These are phyloP conservation scores for Vitis rotundifolia DNA, from an alignment of 164 flowering plant genomes.

Conservation along the genomic window DNA sequence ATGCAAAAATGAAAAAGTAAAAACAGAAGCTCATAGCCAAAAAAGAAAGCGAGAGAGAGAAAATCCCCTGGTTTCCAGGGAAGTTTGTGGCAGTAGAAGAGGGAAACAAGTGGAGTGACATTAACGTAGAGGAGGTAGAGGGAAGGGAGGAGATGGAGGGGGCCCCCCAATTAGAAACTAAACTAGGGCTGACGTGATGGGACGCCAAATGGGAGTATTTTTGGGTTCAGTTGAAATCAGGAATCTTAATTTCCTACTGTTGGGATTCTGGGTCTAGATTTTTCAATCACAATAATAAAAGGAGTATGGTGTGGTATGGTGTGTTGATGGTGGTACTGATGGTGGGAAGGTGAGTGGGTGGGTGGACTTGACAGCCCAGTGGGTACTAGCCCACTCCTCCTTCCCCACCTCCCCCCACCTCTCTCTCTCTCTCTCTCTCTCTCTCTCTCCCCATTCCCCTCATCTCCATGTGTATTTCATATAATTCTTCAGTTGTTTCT, in stretches of 20 bases:
- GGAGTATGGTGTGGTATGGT: conserved; percentile 14
- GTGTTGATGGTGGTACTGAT: conserved; percentile 6
- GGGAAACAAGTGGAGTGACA: conserved; percentile 10
- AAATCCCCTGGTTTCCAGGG: background rate
- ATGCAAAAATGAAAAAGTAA: background rate
- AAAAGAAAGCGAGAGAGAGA: background rate
- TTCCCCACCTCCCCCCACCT: background rate
- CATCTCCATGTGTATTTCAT: no score
- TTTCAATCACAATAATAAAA: conserved; percentile 16
- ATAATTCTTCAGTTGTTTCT: no score
- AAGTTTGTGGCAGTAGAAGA: background rate
- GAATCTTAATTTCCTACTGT: conserved; percentile 33
- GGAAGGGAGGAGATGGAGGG: conserved; percentile 1
- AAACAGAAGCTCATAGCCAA: background rate
- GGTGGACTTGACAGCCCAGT: conserved; percentile 21
- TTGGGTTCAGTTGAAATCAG: conserved; percentile 14
- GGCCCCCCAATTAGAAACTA: conserved; percentile 3
- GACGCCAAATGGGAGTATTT: conserved; percentile 3
- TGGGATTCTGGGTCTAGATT: conserved; percentile 42
- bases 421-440: background rate
- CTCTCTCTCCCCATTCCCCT: no score
- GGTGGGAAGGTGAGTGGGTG: conserved; percentile 18
- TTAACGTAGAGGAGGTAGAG: background rate
- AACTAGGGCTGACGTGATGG: conserved; percentile 15
- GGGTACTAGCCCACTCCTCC: conserved; percentile 5